A percentile compares a stretch with the other conserved stretches of the same genome.
phyloP scores from a whole-genome alignment of 345 rosid genomes.

The Populus ilicifolia region DNA sequence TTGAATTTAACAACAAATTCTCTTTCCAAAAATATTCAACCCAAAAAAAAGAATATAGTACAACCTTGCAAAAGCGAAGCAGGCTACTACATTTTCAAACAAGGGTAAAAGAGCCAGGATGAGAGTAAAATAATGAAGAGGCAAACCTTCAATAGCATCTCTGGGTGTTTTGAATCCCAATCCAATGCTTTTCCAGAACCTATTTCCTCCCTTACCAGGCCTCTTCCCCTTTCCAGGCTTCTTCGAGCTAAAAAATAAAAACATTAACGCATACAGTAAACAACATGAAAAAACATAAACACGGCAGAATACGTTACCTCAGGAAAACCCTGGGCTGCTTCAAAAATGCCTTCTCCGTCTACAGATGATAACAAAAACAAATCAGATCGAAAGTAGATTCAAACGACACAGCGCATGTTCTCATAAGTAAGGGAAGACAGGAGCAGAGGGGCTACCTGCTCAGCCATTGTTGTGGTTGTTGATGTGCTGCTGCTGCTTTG shows the following conservation, averaged over 20 bases:
- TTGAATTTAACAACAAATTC: neutral
- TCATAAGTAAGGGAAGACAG: neutral
- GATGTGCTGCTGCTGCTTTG: neutral
- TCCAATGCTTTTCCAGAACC: slow-evolving; percentile 84
- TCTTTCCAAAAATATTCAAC: neutral
- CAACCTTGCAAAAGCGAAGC: neutral
- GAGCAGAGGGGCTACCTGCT: neutral
- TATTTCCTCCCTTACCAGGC: slow-evolving; percentile 95
- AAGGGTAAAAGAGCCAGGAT: neutral
- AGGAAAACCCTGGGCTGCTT: slow-evolving; percentile 90
- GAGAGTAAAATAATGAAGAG: too few relatives aligned
- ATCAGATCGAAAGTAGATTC: neutral
- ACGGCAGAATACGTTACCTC: slow-evolving; percentile 29
- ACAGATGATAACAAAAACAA: neutral
- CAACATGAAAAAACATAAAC: neutral
- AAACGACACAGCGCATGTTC: too few relatives aligned
- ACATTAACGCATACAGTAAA: neutral
- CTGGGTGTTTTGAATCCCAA: slow-evolving; percentile 93
- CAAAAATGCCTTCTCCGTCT: slow-evolving; percentile 62
- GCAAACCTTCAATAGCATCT: slow-evolving; percentile 78
- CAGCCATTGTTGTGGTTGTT: slow-evolving; percentile 5
- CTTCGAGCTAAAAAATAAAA: slow-evolving; percentile 48
- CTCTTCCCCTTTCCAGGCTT: slow-evolving; percentile 81
- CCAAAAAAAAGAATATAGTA: neutral
- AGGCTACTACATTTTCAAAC: neutral